A percentile compares a stretch with the other conserved stretches of the same genome.
Evolutionary conservation across 2,329 filamentous ascomycete genomes (phyloP).

Genomic region (Aureobasidium pullulans): DNA sequence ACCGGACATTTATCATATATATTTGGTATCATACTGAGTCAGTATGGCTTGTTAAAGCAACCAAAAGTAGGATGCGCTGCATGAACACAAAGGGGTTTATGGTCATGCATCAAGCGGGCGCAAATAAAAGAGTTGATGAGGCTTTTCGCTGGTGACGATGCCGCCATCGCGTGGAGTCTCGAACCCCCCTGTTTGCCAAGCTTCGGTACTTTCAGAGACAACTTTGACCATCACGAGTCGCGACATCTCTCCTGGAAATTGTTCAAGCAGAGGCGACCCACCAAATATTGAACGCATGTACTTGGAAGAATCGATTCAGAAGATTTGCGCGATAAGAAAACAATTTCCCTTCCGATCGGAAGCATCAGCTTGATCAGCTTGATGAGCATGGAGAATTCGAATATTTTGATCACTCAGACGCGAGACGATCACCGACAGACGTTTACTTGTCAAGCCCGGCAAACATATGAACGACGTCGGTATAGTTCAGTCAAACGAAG

Average conservation of each 20-base stretch:
- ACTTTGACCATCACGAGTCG: not conserved
- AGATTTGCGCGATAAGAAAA: too few relatives aligned
- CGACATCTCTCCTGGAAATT: not conserved
- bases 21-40: not conserved
- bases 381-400: too few relatives aligned
- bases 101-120: not conserved
- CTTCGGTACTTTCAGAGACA: not conserved
- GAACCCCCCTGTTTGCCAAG: not conserved
- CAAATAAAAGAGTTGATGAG: not conserved
- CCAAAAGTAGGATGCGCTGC: not conserved
- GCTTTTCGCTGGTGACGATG: not conserved
- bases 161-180: not conserved
- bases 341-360: too few relatives aligned
- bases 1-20: not conserved
- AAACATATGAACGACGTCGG: not conserved
- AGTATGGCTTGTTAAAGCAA: not conserved
- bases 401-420: too few relatives aligned
- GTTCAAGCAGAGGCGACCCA: not conserved
- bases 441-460: not conserved
- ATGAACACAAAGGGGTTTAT: not conserved
- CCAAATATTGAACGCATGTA: not conserved
- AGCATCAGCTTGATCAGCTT: too few relatives aligned
- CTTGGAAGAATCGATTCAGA: too few relatives aligned
- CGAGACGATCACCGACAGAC: too few relatives aligned
- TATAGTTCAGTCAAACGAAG: not conserved